Evolutionary conservation across 805 yeast species (phyloP).

Genomic region (Kuraishia ogatae): DNA sequence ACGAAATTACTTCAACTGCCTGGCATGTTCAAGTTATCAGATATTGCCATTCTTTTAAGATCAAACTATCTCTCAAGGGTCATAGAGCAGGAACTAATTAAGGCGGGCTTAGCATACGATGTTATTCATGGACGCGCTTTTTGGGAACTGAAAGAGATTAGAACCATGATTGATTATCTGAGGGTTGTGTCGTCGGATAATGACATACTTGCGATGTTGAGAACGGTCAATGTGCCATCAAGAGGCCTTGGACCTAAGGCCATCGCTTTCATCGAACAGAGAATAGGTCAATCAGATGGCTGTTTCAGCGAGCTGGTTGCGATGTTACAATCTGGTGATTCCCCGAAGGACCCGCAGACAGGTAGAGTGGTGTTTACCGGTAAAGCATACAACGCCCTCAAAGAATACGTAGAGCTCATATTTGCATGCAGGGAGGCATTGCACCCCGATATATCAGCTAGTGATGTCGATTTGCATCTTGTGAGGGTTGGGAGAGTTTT

Average conservation of each 20-base stretch:
- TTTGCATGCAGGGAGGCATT: conserved; percentile 11
- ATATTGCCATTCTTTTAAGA: conserved; percentile 67
- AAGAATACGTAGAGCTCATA: conserved; percentile 20
- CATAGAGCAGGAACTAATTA: conserved; percentile 56
- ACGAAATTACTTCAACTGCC: conserved; percentile 36
- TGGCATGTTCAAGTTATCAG: conserved; percentile 38
- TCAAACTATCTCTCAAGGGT: conserved; percentile 51
- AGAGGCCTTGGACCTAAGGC: conserved; percentile 61
- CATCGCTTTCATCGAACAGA: conserved; percentile 19
- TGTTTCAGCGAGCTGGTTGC: conserved; percentile 3
- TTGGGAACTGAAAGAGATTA: conserved; percentile 71
- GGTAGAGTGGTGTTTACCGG: conserved; percentile 6
- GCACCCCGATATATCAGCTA: background rate
- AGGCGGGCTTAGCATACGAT: conserved; percentile 49
- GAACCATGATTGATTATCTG: conserved; percentile 52
- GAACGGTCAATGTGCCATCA: conserved; percentile 52
- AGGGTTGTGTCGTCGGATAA: conserved; percentile 48
- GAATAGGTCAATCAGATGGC: background rate
- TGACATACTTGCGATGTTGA: conserved; percentile 52
- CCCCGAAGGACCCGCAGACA: background rate
- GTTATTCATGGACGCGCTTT: conserved; percentile 70
- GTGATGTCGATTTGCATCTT: background rate
- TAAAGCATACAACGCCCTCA: conserved; percentile 16
- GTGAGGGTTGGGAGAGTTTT: conserved; percentile 1
- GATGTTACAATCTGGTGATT: background rate